phyloP scores from a whole-genome alignment of 495 filamentous ascomycete genomes.

The Aspergillus nidulans region DNA sequence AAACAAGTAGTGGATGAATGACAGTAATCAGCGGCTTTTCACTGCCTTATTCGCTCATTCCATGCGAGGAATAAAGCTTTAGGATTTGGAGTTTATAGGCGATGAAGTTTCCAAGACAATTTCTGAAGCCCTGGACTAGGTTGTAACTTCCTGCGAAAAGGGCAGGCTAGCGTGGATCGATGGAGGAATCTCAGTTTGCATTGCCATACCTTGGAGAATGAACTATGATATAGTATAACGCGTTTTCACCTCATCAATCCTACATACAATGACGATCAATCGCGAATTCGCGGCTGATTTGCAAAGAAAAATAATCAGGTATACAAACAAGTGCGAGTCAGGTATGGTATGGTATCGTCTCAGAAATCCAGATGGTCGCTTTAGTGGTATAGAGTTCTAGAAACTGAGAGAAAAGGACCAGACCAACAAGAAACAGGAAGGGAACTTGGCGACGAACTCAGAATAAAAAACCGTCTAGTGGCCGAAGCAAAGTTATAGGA shows the following conservation, averaged over 20 bases:
- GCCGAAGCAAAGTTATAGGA: slow-evolving; percentile 6
- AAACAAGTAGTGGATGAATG: no score
- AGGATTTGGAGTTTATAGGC: no score
- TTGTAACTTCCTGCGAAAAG: no score
- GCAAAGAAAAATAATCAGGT: not conserved
- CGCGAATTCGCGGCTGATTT: not conserved
- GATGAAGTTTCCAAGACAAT: no score
- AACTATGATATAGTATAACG: not conserved
- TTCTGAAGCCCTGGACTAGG: no score
- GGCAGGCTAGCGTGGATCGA: no score
- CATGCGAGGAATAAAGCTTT: no score
- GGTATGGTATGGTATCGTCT: not conserved
- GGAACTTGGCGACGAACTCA: not conserved
- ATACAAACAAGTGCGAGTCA: not conserved
- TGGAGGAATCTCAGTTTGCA: no score
- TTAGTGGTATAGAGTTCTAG: not conserved
- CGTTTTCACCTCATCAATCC: not conserved
- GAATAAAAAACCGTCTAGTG: slow-evolving; percentile 11
- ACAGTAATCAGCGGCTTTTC: no score
- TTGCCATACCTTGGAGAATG: no score
- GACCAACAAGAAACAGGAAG: not conserved
- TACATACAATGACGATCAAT: slow-evolving; percentile 1
- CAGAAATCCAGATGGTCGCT: not conserved
- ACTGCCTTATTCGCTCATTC: no score
- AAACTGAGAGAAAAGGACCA: not conserved